These are phyloP conservation scores for Tylopilus vinaceipallidus DNA, from an alignment of 768 basidiomycete genomes.

Conservation along the genomic window DNA sequence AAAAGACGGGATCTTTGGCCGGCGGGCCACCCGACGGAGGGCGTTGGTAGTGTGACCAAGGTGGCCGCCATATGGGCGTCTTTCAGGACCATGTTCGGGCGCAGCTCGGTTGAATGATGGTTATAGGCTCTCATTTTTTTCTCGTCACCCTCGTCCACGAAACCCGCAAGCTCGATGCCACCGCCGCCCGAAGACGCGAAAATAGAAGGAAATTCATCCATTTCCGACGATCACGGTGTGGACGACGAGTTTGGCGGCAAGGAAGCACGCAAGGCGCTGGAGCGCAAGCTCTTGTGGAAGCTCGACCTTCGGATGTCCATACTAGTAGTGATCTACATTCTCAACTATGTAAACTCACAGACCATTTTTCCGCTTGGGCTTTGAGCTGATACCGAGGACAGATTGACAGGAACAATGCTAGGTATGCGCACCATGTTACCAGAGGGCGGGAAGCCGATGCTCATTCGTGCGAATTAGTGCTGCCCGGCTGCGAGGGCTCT, in stretches of 20 bases:
- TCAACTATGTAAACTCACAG: constrained; percentile 32
- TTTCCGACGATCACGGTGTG: constrained; percentile 1
- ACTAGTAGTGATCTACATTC: constrained; percentile 40
- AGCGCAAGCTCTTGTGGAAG: constrained; percentile 53
- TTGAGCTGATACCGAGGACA: constrained; percentile 20
- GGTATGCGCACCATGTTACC: constrained; percentile 36
- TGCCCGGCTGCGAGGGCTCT: constrained; percentile 66
- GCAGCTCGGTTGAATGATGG: too few relatives aligned
- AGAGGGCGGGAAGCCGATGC: not conserved
- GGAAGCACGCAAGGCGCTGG: constrained; percentile 45
- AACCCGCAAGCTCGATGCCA: constrained; percentile 1
- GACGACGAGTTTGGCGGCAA: constrained; percentile 50
- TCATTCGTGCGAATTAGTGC: constrained; percentile 41
- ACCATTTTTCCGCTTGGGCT: not conserved
- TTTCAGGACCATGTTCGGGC: too few relatives aligned
- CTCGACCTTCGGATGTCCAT: constrained; percentile 57
- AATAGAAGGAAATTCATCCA: not conserved
- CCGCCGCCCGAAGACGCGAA: constrained; percentile 1
- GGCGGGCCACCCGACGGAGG: too few relatives aligned
- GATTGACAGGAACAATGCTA: constrained; percentile 71
- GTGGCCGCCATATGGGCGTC: too few relatives aligned
- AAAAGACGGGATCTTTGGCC: too few relatives aligned
- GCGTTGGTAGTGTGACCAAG: too few relatives aligned
- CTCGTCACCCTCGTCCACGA: constrained; percentile 4
- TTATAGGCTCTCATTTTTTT: too few relatives aligned